Base-by-base conservation (phyloP, 2,329 filamentous ascomycete genomes). In the Salinomyces thailandicus region DNA sequence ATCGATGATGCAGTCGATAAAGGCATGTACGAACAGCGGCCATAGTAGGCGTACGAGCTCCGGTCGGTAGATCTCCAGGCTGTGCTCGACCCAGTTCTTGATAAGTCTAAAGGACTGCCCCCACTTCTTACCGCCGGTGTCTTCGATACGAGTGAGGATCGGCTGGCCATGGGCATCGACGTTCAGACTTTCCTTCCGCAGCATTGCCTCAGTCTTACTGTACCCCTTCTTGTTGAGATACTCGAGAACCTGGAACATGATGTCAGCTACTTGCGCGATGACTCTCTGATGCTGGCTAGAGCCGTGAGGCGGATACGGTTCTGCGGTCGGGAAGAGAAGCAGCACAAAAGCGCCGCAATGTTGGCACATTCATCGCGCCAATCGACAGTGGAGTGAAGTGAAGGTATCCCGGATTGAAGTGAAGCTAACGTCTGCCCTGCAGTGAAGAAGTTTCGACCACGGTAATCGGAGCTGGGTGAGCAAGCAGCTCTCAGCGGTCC, bases 181-280 rank as follows among this genome's bases (percentile, higher is more conserved):
- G 49, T 86, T 79, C 16, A 83, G 79, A 1, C 87, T 93, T 61
- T 98, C 91, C 59, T 85, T 81, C 29, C 91, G 77, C 36, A 98
- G 83, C 57, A 91, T 84, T 14, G 89, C 84, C 61, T 98, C 91
- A 1, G 91, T 96, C 16, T 82, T 75, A 36, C 79, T 86, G 61
- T 95, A 98, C 0, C 91, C 91, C 48, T 95, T 87, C 60, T 98
- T 98, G 2, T 86, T 76, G 1, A 98, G 71, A 59, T 98, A 98
- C 51, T 98, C 91, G 6, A 94, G 87, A 3, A 98, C 79, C 78
- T 82, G 52, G 7, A 16, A 11, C 7, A 30, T 20, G 16, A 6
- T 9, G 18, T 35, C 36, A 30, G 40, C 22, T 26, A 9, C n/a
- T n/a, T 26, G 22, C 22, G 22, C 22, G 9, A 26, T 26, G 22